Base-by-base conservation (phyloP, 2,329 filamentous ascomycete species). In the Paracamarosporium sp. region DNA sequence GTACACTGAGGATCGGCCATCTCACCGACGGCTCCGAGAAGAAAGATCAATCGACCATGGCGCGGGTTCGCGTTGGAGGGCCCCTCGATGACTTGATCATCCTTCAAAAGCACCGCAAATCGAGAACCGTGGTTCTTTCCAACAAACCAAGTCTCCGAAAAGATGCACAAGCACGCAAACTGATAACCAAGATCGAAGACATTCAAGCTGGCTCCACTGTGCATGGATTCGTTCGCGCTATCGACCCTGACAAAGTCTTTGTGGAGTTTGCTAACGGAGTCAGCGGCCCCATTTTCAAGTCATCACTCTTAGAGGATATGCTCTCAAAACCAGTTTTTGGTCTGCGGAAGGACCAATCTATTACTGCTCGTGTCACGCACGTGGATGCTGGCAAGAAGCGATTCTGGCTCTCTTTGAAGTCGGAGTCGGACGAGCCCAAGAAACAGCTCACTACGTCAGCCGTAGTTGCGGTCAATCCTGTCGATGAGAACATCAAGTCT, bases 51-150 rank as follows among this genome's bases (percentile, higher is more conserved):
- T 89, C 90, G 20, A 86, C 90, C 1, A 80, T 95, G 69, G 93
- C 92, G 75, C 91, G 90, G 64, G 89, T 98, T 52, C 85, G 90
- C 52, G 90, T 96, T 47, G 94, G 93, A 2, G 92, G 97, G 78
- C 90, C 86, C 25, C 79, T 99, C 44, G 86, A 88, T 17, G 89
- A 95, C 51, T 81, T 99, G n/a, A 81, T 96, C 35, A 87, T 98
- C 13, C 79, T 99, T n/a, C 88, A 92, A 67, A 97, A 97, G 76
- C 86, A 93, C 59, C 88, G 92, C 62, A 85, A 88, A 59, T 91
- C 91, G 54, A 88, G 89, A 47, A 86, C 90, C 38, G 86, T 97
- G 54, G 85, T 88, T 11, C 80, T 99, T 4, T 91, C 90, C 2
- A 90, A 91, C 75, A 97, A 97, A 78, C 88, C 91, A 33, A 93